These are phyloP conservation scores for Microthyrium microscopicum DNA, from an alignment of 2,329 filamentous ascomycete species.

Conservation along the genomic window DNA sequence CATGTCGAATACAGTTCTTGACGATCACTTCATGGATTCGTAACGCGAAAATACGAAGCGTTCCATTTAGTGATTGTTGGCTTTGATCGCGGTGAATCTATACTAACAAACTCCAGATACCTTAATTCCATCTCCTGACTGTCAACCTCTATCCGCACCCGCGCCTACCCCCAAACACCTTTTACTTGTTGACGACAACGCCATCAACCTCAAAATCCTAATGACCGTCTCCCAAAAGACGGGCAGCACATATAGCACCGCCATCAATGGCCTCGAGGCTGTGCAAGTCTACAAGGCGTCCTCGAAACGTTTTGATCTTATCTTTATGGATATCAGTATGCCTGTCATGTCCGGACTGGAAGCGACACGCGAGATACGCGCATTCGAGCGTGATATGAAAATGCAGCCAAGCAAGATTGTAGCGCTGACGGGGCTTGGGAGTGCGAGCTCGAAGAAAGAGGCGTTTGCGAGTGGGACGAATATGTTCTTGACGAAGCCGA, in stretches of 20 bases:
- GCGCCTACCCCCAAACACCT: slow-evolving; percentile 10
- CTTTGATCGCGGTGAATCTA: not conserved
- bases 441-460: slow-evolving; percentile 13
- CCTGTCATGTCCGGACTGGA: slow-evolving; percentile 36
- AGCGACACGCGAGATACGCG: slow-evolving; percentile 32
- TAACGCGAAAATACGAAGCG: no score
- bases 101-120: not conserved
- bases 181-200: slow-evolving; percentile 23
- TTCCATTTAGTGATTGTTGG: no score
- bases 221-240: slow-evolving; percentile 20
- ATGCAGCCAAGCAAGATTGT: slow-evolving; percentile 10
- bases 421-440: slow-evolving; percentile 18
- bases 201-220: slow-evolving; percentile 22
- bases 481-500: slow-evolving; percentile 18
- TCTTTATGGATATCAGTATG: slow-evolving; percentile 38
- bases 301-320: slow-evolving; percentile 6
- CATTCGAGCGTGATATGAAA: slow-evolving; percentile 28
- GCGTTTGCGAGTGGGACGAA: slow-evolving; percentile 17
- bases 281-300: slow-evolving; percentile 15
- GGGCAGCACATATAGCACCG: slow-evolving; percentile 16
- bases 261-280: slow-evolving; percentile 21
- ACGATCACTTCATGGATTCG: no score
- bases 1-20: no score
- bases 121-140: not conserved
- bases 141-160: not conserved